A percentile compares a stretch with the other conserved stretches of the same genome.
These are phyloP conservation scores for Cryphonectria japonica DNA, from an alignment of 2,329 filamentous ascomycete species.

Conservation along the genomic window DNA sequence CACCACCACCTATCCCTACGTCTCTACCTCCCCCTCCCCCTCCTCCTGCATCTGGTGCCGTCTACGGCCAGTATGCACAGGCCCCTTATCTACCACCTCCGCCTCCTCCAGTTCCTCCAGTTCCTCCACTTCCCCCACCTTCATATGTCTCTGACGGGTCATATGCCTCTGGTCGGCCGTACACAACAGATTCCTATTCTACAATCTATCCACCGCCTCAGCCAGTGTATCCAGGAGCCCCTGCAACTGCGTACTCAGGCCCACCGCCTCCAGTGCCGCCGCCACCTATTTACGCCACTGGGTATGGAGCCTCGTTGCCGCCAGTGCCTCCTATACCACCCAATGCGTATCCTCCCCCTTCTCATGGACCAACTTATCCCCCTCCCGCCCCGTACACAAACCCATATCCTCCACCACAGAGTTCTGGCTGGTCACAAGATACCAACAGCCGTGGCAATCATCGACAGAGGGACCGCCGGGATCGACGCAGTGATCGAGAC, in stretches of 20 bases:
- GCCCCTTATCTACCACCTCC: constrained; percentile 22
- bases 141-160: constrained; percentile 22
- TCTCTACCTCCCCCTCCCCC: constrained; percentile 15
- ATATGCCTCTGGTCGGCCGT: constrained; percentile 19
- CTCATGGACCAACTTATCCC: constrained; percentile 17
- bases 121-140: constrained; percentile 26
- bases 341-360: constrained; percentile 14
- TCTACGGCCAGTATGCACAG: constrained; percentile 26
- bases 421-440: constrained; percentile 20
- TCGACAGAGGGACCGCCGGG: constrained; percentile 24
- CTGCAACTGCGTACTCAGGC: constrained; percentile 18
- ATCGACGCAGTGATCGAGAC: constrained; percentile 24
- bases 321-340: constrained; percentile 24
- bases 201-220: constrained; percentile 21
- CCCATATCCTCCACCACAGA: constrained; percentile 22
- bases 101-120: constrained; percentile 23
- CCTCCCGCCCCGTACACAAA: constrained; percentile 12
- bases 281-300: constrained; percentile 16
- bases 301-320: constrained; percentile 11
- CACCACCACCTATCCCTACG: constrained; percentile 20
- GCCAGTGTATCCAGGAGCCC: constrained; percentile 19
- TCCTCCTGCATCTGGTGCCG: constrained; percentile 16
- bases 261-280: constrained; percentile 20
- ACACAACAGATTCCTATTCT: constrained; percentile 22
- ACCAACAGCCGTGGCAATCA: constrained; percentile 5